These are phyloP conservation scores for Fusarium armeniacum DNA, from an alignment of 2,329 filamentous ascomycete species.

Conservation along the genomic window DNA sequence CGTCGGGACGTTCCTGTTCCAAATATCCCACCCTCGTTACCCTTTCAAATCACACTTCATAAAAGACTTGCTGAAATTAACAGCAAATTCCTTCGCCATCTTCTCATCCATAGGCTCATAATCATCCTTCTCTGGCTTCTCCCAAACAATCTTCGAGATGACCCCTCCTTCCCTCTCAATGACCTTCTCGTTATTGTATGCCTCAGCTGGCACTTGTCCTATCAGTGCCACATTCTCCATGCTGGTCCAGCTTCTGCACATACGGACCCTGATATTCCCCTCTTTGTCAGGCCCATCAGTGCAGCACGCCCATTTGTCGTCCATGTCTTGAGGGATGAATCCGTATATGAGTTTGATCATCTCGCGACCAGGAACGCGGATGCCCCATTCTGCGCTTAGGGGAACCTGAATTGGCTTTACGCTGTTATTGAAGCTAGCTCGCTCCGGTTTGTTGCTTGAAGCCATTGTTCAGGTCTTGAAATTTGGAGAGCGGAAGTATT, in stretches of 20 bases:
- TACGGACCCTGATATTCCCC: slow-evolving; percentile 18
- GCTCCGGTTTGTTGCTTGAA: background rate
- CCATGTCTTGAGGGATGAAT: slow-evolving; percentile 22
- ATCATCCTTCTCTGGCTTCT: slow-evolving; percentile 3
- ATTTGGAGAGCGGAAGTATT: background rate
- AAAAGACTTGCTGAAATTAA: slow-evolving; percentile 1
- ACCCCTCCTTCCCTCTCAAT: slow-evolving; percentile 26
- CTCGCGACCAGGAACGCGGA: slow-evolving; percentile 22
- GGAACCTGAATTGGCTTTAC: slow-evolving; percentile 1
- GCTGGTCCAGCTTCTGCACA: slow-evolving; percentile 33
- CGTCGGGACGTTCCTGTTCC: too few relatives aligned
- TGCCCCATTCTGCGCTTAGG: slow-evolving; percentile 12
- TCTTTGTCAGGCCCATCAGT: slow-evolving; percentile 14
- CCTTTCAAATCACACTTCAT: slow-evolving; percentile 10
- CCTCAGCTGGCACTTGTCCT: slow-evolving; percentile 7
- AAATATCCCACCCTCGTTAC: background rate
- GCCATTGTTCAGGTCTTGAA: background rate
- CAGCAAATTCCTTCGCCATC: slow-evolving; percentile 13
- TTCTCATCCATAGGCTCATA: slow-evolving; percentile 12
- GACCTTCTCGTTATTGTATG: background rate
- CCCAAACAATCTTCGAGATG: slow-evolving; percentile 23
- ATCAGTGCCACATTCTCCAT: slow-evolving; percentile 18
- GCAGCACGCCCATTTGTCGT: slow-evolving; percentile 29
- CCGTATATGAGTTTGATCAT: slow-evolving; percentile 36
- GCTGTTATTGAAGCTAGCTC: background rate